These are phyloP conservation scores for Ogataea henricii DNA, from an alignment of 805 yeast species.

Conservation along the genomic window DNA sequence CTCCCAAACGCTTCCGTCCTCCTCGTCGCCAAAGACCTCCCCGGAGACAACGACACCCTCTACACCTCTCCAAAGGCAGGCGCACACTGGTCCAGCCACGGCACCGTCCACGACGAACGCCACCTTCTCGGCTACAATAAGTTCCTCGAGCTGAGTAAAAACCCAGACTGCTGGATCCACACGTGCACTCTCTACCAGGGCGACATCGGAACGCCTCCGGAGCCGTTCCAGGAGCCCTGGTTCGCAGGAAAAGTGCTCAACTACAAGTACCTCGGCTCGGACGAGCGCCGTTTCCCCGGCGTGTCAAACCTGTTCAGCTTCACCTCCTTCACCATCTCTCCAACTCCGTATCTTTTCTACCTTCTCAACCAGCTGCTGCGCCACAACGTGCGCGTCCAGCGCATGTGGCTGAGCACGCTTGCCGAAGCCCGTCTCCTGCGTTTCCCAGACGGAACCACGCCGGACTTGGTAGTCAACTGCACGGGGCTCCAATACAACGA, in stretches of 20 bases:
- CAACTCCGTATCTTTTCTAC: constrained; percentile 56
- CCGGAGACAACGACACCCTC: constrained; percentile 53
- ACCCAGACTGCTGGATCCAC: constrained; percentile 39
- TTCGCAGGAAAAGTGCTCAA: constrained; percentile 46
- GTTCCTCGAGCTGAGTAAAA: constrained; percentile 37
- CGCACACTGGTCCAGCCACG: constrained; percentile 61
- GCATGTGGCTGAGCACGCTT: constrained; percentile 45
- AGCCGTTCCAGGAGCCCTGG: constrained; percentile 45
- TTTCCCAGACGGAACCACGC: constrained; percentile 22
- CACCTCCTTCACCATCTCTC: constrained; percentile 59
- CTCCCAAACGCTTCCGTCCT: constrained; percentile 39
- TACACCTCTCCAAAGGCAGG: constrained; percentile 73
- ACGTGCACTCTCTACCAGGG: constrained; percentile 30
- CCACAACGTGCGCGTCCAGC: constrained; percentile 47
- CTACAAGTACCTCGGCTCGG: constrained; percentile 33
- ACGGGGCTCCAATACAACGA: constrained; percentile 52
- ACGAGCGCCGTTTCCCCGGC: constrained; percentile 37
- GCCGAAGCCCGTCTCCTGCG: constrained; percentile 34
- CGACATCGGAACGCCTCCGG: constrained; percentile 12
- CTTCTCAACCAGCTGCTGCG: constrained; percentile 46
- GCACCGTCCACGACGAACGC: constrained; percentile 40
- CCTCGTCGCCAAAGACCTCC: constrained; percentile 47
- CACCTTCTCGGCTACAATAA: constrained; percentile 40
- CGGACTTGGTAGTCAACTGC: constrained; percentile 55
- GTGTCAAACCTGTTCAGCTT: constrained; percentile 40